Percentiles rank a stretch among this genome's conserved stretches.
Evolutionary conservation across 306 rosid species (phyloP).

Genomic region (Rubus idaeus): DNA sequence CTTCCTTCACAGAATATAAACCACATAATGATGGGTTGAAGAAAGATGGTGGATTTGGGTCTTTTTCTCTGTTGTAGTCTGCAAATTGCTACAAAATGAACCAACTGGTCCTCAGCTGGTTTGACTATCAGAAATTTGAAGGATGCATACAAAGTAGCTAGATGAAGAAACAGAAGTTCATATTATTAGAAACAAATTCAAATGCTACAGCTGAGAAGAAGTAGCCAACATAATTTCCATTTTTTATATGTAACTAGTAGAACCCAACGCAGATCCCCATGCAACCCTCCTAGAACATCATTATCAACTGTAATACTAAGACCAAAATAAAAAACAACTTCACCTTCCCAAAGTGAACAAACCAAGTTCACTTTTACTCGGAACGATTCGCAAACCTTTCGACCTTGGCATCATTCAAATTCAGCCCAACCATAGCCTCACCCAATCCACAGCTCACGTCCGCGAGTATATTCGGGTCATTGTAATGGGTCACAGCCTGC

Average conservation of each 20-base stretch:
- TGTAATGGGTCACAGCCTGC: conserved; percentile 86
- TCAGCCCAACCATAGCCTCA: conserved; percentile 89
- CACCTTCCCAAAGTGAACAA: background rate
- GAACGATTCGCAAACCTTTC: conserved; percentile 81
- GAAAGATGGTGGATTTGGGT: background rate
- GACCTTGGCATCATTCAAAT: conserved; percentile 64
- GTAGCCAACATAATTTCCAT: background rate
- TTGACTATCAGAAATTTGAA: background rate
- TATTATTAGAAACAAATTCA: conserved; percentile 5
- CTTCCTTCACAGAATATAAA: background rate
- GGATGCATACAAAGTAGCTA: background rate
- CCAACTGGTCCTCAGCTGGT: background rate
- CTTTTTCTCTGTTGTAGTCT: no score
- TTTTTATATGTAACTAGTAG: conserved; percentile 10
- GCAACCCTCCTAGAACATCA: background rate
- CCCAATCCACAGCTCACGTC: conserved; percentile 90
- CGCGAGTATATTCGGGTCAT: conserved; percentile 70
- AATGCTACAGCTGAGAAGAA: background rate
- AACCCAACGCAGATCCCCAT: background rate
- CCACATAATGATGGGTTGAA: background rate
- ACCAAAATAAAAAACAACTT: background rate
- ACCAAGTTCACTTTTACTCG: conserved; percentile 30
- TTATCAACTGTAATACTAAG: background rate
- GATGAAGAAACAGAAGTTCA: background rate
- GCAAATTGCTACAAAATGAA: background rate